Conservation (phyloP, 1,284 basidiomycete genomes). For the Rugosomyces carneus region DNA sequence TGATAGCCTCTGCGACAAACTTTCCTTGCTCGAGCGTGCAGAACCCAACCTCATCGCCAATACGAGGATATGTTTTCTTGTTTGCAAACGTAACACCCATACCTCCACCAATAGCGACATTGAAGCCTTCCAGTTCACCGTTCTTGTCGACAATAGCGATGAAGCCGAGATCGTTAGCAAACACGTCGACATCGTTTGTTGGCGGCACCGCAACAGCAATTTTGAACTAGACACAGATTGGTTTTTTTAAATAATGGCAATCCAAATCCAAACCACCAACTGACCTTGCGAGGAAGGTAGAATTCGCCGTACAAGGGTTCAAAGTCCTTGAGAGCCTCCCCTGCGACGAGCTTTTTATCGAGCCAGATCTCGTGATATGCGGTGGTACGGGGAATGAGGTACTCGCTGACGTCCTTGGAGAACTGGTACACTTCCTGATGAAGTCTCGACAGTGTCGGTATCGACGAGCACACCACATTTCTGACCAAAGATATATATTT, state of each 20-base stretch:
- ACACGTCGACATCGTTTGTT: slow-evolving; percentile 94
- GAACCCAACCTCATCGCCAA: slow-evolving; percentile 89
- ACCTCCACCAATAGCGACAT: slow-evolving; percentile 88
- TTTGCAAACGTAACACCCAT: slow-evolving; percentile 99
- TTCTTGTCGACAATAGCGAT: slow-evolving; percentile 82
- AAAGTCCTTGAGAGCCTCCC: slow-evolving; percentile 87
- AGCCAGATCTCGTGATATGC: slow-evolving; percentile 99
- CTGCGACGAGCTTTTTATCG: slow-evolving; percentile 91
- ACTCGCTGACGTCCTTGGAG: slow-evolving; percentile 80
- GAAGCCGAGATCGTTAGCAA: slow-evolving; percentile 94
- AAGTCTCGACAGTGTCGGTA: slow-evolving; percentile 81
- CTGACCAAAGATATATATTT: no score
- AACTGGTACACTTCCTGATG: slow-evolving; percentile 86
- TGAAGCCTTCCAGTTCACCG: slow-evolving; percentile 81
- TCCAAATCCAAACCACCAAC: no score
- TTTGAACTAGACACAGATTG: slow-evolving; percentile 76
- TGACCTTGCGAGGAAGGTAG: slow-evolving; percentile 90
- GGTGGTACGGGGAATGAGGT: slow-evolving; percentile 84
- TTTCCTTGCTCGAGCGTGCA: slow-evolving; percentile 85
- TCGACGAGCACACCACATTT: slow-evolving; percentile 90
- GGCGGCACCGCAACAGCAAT: slow-evolving; percentile 95
- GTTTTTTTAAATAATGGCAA: no score
- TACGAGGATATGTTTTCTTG: slow-evolving; percentile 97
- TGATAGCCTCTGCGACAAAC: slow-evolving; percentile 86
- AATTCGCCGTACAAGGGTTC: slow-evolving; percentile 97